Conservation (phyloP, 352 stramenopile species). For the Phytophthora meadii region DNA sequence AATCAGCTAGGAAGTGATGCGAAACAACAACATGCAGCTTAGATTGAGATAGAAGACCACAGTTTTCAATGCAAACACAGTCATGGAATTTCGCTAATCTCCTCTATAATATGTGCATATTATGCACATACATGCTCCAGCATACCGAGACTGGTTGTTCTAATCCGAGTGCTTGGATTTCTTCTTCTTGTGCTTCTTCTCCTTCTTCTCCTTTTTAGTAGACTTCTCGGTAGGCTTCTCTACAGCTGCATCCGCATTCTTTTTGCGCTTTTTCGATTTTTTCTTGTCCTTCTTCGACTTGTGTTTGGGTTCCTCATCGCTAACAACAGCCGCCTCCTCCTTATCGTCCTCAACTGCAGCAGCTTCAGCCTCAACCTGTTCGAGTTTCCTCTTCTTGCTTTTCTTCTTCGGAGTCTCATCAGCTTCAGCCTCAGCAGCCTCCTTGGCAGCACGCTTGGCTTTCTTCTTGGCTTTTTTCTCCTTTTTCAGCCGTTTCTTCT, state of each 20-base stretch:
- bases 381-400: slow-evolving; percentile 51
- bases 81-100: slow-evolving; percentile 27
- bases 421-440: slow-evolving; percentile 35
- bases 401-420: slow-evolving; percentile 40
- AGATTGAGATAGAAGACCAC: slow-evolving; percentile 23
- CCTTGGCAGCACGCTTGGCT: slow-evolving; percentile 26
- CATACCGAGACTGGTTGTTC: not conserved
- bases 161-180: slow-evolving; percentile 49
- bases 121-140: slow-evolving; percentile 3
- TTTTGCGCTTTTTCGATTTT: slow-evolving; percentile 55
- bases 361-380: slow-evolving; percentile 39
- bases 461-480: slow-evolving; percentile 53
- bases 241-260: not conserved
- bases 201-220: slow-evolving; percentile 39
- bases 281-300: slow-evolving; percentile 47
- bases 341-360: slow-evolving; percentile 36
- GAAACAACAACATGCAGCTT: not conserved
- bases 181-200: slow-evolving; percentile 62
- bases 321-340: slow-evolving; percentile 30
- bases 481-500: slow-evolving; percentile 55
- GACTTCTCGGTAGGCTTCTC: slow-evolving; percentile 19
- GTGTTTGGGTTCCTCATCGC: slow-evolving; percentile 27
- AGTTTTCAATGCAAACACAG: slow-evolving; percentile 12
- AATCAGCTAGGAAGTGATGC: slow-evolving; percentile 20
- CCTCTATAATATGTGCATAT: too few species aligned